Evolutionary conservation across 441 rosid species (phyloP), one percentile per base, ranked within the genome.

Genomic region (Erodium trifolium): DNA sequence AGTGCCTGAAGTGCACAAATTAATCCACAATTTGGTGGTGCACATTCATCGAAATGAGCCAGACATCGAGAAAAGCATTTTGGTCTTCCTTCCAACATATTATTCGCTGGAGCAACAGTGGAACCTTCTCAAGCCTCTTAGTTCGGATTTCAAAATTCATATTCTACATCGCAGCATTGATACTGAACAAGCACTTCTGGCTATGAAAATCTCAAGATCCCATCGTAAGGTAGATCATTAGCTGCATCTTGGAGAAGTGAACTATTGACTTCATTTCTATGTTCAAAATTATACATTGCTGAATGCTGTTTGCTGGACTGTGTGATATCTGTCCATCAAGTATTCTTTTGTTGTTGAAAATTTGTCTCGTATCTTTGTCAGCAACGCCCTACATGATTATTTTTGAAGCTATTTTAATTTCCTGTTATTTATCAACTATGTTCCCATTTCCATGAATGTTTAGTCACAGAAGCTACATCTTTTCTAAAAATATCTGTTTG

Each of bases 71-170:
- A 93, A 91, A 85, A 80, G 97, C 82, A 89, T 91, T 72, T 82
- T 93, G 87, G 83, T 91, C 77, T 93, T 93, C 80, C 97, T 93
- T 80, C 98, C 97, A 67, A 91, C 98, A 2, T 93, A 93, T 79
- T 77, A 77, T 75, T 83, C 95, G 47, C 82, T 93, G 76, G 92
- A 83, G 88, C 90, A 81, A 80, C 97, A 89, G 78, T 93, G 93
- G 95, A 3, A 79, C 74, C 87, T 69, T 67, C 70, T 93, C 80
- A 79, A 76, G 85, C 91, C 86, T 41, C 75, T 79, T 35, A 69
- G 70, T 72, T 76, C 89, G 35, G 71, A 78, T 70, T 89, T 91
- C 74, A 89, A 88, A 83, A 85, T 93, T 78, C 93, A 89, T 78
- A 86, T 91, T 75, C 79, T 91, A 74, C 98, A 93, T 74, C 73